Conservation (phyloP, 1,139 yeast species). For the Debaryomycetaceae sp. region DNA sequence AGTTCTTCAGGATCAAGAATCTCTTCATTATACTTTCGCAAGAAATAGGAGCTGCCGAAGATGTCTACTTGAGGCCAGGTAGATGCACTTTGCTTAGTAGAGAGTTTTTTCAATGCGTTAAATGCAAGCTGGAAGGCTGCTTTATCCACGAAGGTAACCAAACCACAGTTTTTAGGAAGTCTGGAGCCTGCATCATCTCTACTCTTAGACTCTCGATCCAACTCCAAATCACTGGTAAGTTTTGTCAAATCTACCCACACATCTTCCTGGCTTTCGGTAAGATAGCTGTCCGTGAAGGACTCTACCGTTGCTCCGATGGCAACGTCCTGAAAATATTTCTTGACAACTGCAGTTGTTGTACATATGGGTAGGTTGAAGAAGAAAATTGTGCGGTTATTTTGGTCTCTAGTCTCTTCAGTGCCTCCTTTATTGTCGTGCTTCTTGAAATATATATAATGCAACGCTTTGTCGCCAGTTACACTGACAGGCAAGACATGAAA, state of each 20-base stretch:
- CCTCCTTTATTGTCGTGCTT: conserved; percentile 53
- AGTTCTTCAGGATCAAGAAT: conserved; percentile 46
- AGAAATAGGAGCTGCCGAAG: conserved; percentile 29
- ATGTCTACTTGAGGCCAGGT: conserved; percentile 29
- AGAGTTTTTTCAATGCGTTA: conserved; percentile 52
- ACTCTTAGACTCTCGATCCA: conserved; percentile 10
- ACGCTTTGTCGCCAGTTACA: conserved; percentile 27
- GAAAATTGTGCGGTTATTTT: conserved; percentile 50
- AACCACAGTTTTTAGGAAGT: conserved; percentile 70
- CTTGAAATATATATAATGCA: conserved; percentile 57
- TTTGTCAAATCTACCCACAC: conserved; percentile 56
- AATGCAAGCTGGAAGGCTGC: conserved; percentile 67
- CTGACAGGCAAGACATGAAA: conserved; percentile 49
- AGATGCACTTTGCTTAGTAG: conserved; percentile 18
- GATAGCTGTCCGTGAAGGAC: conserved; percentile 33
- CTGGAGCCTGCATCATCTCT: conserved; percentile 32
- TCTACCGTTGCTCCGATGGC: conserved; percentile 64
- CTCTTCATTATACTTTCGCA: conserved; percentile 23
- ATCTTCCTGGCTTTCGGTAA: conserved; percentile 45
- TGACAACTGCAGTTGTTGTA: conserved; percentile 50
- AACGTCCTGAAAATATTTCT: conserved; percentile 54
- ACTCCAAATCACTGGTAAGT: conserved; percentile 58
- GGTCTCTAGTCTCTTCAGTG: conserved; percentile 21
- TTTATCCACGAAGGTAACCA: conserved; percentile 74
- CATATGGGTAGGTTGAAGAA: conserved; percentile 73